Base-by-base conservation (phyloP, 371 early-diverging fungal genomes). In the Rhizomucor pusillus region DNA sequence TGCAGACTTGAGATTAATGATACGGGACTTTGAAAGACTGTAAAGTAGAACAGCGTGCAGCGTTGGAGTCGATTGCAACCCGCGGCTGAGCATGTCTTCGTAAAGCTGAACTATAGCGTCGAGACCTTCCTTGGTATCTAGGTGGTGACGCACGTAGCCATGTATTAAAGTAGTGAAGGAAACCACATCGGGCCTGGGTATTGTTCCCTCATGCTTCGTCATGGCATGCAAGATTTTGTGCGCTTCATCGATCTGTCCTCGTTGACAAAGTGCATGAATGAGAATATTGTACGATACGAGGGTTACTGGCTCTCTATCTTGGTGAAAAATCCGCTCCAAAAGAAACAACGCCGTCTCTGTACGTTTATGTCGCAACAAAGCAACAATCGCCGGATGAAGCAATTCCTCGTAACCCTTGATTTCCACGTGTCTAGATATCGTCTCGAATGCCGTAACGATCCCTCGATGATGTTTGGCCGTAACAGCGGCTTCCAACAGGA, bases 101-200 rank as follows among this genome's bases (percentile, higher is more conserved):
- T 73, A 73, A 9, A 73, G 50, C 1, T 40, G 35, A 14, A 47
- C n/a, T 1, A 69, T 35, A 16, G 52, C 34, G 7, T 56, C 47
- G 14, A 66, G 9, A 40, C 66, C 52, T 5, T 50, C 35, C 6
- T 47, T 20, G 1, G 56, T 39, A 0, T 56, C 43, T 0, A 58
- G 33, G 19, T 56, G 43, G 1, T 56, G 51, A 11, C 55, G 51
- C 14, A 71, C 43, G 50, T 70, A 61, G 10, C 66, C 70, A 46
- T 77, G 69, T 10, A 77, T 71, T 4, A 73, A 43, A 0, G 70
- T 67, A 2, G 77, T 71, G 23, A 62, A 77, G 11, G 63, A 69
- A 43, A 74, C 60, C 29, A 71, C 55, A 54, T 77, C 74, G 13
- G 77, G 74, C 12, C 54, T 37, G 43, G 77, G 77, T 57, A 72